Evolutionary conservation across 805 yeast species (phyloP).

Genomic region (Starmerella gropengiesseri): DNA sequence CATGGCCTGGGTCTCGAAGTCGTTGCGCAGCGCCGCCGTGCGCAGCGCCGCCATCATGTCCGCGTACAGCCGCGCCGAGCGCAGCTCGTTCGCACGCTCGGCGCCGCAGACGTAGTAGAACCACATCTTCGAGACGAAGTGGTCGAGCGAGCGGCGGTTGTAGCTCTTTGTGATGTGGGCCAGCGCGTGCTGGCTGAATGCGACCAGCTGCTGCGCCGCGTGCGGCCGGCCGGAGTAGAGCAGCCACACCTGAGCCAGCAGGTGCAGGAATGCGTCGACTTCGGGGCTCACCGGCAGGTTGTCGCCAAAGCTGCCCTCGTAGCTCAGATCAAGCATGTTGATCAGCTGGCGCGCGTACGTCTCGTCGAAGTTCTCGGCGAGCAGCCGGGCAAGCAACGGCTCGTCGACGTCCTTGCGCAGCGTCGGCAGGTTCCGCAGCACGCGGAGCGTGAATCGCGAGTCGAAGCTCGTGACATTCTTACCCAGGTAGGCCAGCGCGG

Average conservation of each 20-base stretch:
- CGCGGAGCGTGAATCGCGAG: conserved; percentile 76
- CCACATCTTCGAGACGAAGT: conserved; percentile 84
- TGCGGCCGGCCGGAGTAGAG: conserved; percentile 45
- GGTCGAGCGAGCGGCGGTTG: conserved; percentile 76
- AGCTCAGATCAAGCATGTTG: conserved; percentile 28
- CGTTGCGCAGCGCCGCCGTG: conserved; percentile 85
- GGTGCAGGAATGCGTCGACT: conserved; percentile 64
- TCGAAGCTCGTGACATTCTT: conserved; percentile 67
- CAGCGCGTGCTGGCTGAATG: conserved; percentile 30
- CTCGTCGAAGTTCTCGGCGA: conserved; percentile 40
- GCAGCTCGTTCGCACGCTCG: conserved; percentile 45
- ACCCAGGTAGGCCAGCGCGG: conserved; percentile 35
- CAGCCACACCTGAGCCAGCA: conserved; percentile 65
- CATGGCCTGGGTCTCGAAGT: conserved; percentile 81
- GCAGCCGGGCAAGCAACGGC: conserved; percentile 43
- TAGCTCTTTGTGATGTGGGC: conserved; percentile 38
- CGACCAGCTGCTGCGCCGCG: conserved; percentile 42
- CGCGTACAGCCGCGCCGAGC: conserved; percentile 44
- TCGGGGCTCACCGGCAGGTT: conserved; percentile 47
- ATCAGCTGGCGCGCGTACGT: conserved; percentile 35
- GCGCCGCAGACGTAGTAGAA: conserved; percentile 72
- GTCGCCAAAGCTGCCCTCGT: conserved; percentile 22
- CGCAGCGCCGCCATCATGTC: conserved; percentile 64
- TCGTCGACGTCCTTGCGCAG: conserved; percentile 55
- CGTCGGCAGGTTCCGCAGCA: conserved; percentile 68